These are phyloP conservation scores for Trichoderma semiorbis DNA, from an alignment of 2,329 filamentous ascomycete species.

Conservation along the genomic window DNA sequence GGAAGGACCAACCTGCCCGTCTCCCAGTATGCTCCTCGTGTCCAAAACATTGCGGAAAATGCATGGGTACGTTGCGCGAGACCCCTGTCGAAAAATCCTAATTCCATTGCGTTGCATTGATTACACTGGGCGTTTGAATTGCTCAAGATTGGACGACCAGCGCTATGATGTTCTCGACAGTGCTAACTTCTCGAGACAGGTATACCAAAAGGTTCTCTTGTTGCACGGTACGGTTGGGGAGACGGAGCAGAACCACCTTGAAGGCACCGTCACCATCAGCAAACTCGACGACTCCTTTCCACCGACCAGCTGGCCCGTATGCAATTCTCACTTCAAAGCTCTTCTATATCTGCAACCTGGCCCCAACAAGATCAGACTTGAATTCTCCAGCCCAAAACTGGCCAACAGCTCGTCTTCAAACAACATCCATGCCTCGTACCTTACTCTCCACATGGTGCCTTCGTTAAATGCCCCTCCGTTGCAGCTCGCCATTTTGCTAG, in stretches of 20 bases:
- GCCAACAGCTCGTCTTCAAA: slow-evolving; percentile 64
- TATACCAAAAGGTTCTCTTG: slow-evolving; percentile 85
- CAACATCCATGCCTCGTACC: slow-evolving; percentile 71
- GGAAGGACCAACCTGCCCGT: slow-evolving; percentile 58
- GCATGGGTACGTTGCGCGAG: slow-evolving; percentile 67
- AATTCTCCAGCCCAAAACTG: slow-evolving; percentile 81
- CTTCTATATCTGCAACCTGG: slow-evolving; percentile 88
- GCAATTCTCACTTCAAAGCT: slow-evolving; percentile 85
- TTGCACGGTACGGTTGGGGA: slow-evolving; percentile 81
- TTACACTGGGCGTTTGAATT: neutral
- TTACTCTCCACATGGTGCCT: slow-evolving; percentile 84
- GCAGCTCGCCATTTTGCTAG: slow-evolving; percentile 83
- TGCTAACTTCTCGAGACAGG: slow-evolving; percentile 48
- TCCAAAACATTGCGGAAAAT: slow-evolving; percentile 75
- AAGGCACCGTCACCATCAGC: slow-evolving; percentile 75
- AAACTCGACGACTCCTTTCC: slow-evolving; percentile 86
- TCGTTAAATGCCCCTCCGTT: slow-evolving; percentile 75
- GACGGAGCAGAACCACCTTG: slow-evolving; percentile 60
- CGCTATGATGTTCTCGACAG: neutral
- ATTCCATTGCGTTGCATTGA: neutral
- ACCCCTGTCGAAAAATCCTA: neutral
- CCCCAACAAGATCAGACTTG: slow-evolving; percentile 81
- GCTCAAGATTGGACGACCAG: neutral
- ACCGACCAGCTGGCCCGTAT: slow-evolving; percentile 79
- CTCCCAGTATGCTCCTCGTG: slow-evolving; percentile 76